Evolutionary conservation across 352 stramenopile species (phyloP), one percentile per base, ranked within the genome.

Genomic region (Pseudoperonospora humuli): DNA sequence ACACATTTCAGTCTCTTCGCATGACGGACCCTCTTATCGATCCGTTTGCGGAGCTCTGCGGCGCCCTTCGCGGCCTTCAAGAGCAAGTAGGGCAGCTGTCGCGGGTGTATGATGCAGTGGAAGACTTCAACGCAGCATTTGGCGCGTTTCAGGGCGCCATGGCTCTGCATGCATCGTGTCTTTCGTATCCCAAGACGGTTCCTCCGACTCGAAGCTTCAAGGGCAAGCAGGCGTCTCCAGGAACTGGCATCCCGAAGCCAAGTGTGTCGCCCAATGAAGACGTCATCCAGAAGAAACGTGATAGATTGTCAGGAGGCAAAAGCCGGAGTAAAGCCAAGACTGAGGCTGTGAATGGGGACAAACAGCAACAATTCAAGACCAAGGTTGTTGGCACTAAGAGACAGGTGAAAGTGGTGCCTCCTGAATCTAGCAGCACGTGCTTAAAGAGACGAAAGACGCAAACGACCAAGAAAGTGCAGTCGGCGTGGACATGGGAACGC

Each of bases 401-500:
- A 27, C 18, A 14, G 5, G n/a, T n/a, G n/a, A 65, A 57, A 25
- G 52, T 55, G 28, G 45, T 37, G 24, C 41, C 26, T 3, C 45
- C 58, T 29, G 46, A 36, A 33, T 25, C 37, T 2, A 31, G 11
- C 21, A 61, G 42, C 26, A 37, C 17, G 2, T 41, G 40, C 3
- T 53, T 49, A 14, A 61, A 65, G 38, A 55, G 31, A 39, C 56
- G 58, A 20, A 73, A 70, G 46, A 39, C 29, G 0, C 50, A 62
- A 15, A 32, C 34, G 7, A 10, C 38, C 25, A 73, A 68, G 19
- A 58, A 57, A 7, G 45, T 59, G 19, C 63, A 61, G 9, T 61
- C 73, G 20, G 64, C 74, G 17, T 92, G 75, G 75, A 84, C 70
- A 25, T 92, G 80, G 80, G 75, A 87, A 34, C 84, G 84, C 31